Conservation (phyloP, 1,139 yeast species). For the Candida smagusa region DNA sequence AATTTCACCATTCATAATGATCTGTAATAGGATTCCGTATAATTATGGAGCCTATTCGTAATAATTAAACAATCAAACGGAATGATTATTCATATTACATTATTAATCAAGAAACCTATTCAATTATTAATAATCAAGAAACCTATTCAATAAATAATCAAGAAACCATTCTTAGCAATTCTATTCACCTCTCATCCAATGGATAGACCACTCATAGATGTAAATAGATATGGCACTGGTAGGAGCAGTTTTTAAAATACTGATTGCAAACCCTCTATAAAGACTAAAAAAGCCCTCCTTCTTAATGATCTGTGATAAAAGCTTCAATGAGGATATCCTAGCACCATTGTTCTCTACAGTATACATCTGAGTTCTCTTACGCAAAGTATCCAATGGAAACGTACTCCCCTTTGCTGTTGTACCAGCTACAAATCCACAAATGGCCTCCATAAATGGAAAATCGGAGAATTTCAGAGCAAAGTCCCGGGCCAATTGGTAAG, state of each 20-base stretch:
- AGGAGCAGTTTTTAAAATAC: constrained; percentile 76
- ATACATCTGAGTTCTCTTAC: constrained; percentile 75
- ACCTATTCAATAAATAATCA: not conserved
- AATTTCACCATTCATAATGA: too few species aligned
- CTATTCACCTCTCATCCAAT: constrained; percentile 3
- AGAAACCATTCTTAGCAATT: not conserved
- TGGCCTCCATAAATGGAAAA: constrained; percentile 53
- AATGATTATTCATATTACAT: too few species aligned
- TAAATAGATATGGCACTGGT: constrained; percentile 77
- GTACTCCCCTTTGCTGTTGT: constrained; percentile 65
- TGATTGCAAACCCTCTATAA: constrained; percentile 70
- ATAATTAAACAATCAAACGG: too few species aligned
- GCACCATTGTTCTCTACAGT: constrained; percentile 17
- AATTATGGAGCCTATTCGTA: too few species aligned
- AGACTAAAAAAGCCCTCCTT: constrained; percentile 65
- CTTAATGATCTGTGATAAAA: constrained; percentile 38
- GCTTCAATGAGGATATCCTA: constrained; percentile 14
- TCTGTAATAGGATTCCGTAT: too few species aligned
- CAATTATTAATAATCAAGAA: not conserved
- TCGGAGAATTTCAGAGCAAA: constrained; percentile 21
- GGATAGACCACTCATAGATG: constrained; percentile 51
- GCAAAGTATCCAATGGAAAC: constrained; percentile 81
- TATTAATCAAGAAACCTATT: too few species aligned
- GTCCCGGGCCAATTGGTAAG: constrained; percentile 51
- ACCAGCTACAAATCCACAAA: constrained; percentile 80